A percentile compares a stretch with the other conserved stretches of the same genome.
phyloP scores from a whole-genome alignment of 768 basidiomycete species.

The Calocybe indica region DNA sequence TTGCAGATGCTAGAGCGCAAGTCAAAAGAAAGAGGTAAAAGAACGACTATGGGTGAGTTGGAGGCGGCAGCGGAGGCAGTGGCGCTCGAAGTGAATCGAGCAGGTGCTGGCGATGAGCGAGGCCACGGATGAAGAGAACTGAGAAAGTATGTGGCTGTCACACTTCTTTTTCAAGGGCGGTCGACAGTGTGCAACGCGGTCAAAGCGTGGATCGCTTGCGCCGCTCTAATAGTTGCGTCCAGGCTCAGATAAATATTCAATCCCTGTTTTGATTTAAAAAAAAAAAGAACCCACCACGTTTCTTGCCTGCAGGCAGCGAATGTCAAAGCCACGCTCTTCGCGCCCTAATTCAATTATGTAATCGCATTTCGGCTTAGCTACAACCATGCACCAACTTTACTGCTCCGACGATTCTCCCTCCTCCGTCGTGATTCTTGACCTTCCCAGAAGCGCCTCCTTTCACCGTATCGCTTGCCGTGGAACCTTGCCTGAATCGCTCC shows the following conservation, averaged over 20 bases:
- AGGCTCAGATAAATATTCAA: slow-evolving; percentile 42
- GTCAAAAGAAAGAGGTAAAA: no score
- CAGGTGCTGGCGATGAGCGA: slow-evolving; percentile 9
- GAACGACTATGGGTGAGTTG: no score
- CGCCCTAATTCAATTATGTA: slow-evolving; percentile 34
- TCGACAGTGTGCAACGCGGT: slow-evolving; percentile 36
- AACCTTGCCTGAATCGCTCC: slow-evolving; percentile 4
- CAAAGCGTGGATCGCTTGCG: slow-evolving; percentile 52
- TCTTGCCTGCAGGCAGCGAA: slow-evolving; percentile 68
- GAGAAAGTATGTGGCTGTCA: slow-evolving; percentile 37
- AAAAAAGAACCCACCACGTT: slow-evolving; percentile 53
- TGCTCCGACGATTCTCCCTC: slow-evolving; percentile 10
- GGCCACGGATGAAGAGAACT: slow-evolving; percentile 16
- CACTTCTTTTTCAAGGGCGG: slow-evolving; percentile 45
- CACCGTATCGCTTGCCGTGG: not conserved
- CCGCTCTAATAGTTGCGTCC: slow-evolving; percentile 29
- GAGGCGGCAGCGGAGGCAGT: not conserved
- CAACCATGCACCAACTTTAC: no score
- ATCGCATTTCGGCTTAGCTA: slow-evolving; percentile 5
- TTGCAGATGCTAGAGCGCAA: no score
- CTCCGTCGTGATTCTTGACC: slow-evolving; percentile 7
- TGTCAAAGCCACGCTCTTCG: slow-evolving; percentile 30
- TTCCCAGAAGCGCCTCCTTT: not conserved
- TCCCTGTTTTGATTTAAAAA: slow-evolving; percentile 43
- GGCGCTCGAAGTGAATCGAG: not conserved